Evolutionary conservation across 1,284 basidiomycete genomes (phyloP).

Genomic region (Trichosporon faecale): DNA sequence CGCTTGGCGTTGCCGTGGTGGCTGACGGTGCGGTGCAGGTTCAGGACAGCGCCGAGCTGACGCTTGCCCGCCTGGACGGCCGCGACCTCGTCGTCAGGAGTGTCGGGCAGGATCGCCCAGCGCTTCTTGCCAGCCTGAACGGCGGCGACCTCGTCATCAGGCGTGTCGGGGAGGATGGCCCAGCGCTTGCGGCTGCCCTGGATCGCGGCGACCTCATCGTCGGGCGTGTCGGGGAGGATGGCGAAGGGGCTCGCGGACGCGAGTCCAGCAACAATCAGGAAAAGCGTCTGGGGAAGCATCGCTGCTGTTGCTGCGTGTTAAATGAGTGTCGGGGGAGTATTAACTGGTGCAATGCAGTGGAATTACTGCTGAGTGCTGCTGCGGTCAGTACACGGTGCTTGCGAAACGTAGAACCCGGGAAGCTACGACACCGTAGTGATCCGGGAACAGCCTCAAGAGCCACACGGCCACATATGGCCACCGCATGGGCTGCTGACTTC

Average conservation of each 20-base stretch:
- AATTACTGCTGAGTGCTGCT: background rate
- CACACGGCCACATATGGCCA: background rate
- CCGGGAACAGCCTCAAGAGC: background rate
- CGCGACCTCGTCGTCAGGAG: background rate
- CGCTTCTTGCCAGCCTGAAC: background rate
- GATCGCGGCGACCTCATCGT: background rate
- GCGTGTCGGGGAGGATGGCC: conserved; percentile 7
- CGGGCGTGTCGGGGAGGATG: conserved; percentile 3
- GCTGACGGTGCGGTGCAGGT: conserved; percentile 6
- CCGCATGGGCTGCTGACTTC: background rate
- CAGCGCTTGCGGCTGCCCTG: background rate
- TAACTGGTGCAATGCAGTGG: background rate
- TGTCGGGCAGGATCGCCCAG: conserved; percentile 13
- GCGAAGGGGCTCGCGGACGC: conserved; percentile 6
- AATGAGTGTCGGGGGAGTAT: conserved; percentile 1
- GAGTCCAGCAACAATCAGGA: background rate
- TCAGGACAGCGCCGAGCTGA: conserved; percentile 27
- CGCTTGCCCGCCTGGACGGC: conserved; percentile 1
- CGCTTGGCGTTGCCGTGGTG: conserved; percentile 31
- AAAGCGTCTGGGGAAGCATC: conserved; percentile 9
- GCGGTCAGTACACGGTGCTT: background rate
- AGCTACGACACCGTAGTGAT: background rate
- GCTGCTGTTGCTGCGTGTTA: background rate
- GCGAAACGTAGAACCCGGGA: background rate
- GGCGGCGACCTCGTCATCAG: background rate